Base-by-base conservation (phyloP, 805 yeast species). In the Ogataea ganodermae region DNA sequence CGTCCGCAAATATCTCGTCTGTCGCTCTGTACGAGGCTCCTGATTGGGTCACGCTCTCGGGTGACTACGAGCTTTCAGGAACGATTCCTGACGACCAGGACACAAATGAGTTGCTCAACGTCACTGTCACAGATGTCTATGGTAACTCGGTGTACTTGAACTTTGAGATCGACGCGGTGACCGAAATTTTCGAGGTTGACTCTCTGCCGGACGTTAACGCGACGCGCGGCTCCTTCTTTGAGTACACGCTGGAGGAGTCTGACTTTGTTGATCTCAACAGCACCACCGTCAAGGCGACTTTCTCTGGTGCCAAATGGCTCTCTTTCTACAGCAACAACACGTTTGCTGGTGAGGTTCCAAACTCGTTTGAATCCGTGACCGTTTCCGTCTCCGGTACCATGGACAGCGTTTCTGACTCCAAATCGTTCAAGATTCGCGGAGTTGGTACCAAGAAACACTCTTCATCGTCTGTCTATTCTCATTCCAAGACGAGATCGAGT, bases 271-370 rank as follows among this genome's bases (percentile, higher is more conserved):
- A 83, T 55, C 68, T 64, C 56, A 66, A 73, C 42, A 61, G 68
- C 14, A 80, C 90, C 1, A 64, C 69, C 18, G 66, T 86, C 6
- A 56, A 72, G 2, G 79, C 80, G 4, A 59, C 67, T 3, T 75
- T 69, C 55, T 66, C 67, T 48, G 61, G 67, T 40, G 69, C 74
- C 18, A 62, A 65, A 42, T 92, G 98, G 98, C 71, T 92, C 41
- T 56, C 70, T 1, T 90, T 78, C 62, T 56, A 68, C 37, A 53
- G 75, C 9, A 88, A 86, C 60, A 70, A 77, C 62, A 84, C 95
- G 0, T 74, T 92, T 46, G 64, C 67, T 32, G 99, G 99, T 23
- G 61, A 67, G 14, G 86, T 84, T 17, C 88, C 89, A 3, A 55
- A 61, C 4, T 67, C 73, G 53, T 78, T 83, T 35, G 72, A 74